Evolutionary conservation across 208 protist species (phyloP).

Genomic region (Crithidia bombi): DNA sequence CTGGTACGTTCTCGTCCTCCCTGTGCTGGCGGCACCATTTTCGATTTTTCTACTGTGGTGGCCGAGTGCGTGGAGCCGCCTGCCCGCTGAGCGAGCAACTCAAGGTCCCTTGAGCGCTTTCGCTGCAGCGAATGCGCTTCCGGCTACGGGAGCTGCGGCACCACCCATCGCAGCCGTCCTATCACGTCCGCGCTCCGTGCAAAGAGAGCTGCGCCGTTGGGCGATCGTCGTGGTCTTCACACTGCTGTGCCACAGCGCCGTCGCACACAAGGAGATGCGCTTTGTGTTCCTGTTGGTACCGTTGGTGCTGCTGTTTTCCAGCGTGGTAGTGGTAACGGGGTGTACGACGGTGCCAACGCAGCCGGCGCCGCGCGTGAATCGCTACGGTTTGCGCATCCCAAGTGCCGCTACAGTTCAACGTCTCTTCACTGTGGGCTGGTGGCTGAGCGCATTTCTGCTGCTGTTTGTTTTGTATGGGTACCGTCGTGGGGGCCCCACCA

Average conservation of each 20-base stretch:
- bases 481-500: constrained; percentile 45
- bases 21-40: constrained; percentile 61
- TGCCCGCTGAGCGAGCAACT: not conserved
- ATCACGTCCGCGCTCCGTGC: constrained; percentile 14
- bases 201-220: constrained; percentile 26
- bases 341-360: constrained; percentile 16
- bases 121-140: not conserved
- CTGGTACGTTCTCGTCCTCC: constrained; percentile 87
- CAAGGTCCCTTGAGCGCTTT: not conserved
- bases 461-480: constrained; percentile 49
- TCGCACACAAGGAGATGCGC: constrained; percentile 95
- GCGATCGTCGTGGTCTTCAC: constrained; percentile 1
- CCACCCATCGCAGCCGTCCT: not conserved
- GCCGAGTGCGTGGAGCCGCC: constrained; percentile 16
- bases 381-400: not conserved
- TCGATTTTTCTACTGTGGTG: constrained; percentile 45
- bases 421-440: constrained; percentile 27
- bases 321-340: constrained; percentile 42
- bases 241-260: constrained; percentile 72
- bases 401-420: not conserved
- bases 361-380: not conserved
- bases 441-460: constrained; percentile 45
- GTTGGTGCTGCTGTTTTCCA: constrained; percentile 49
- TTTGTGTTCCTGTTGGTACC: constrained; percentile 77
- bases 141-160: not conserved